Base-by-base conservation (phyloP, 2,329 filamentous ascomycete species). In the Claviceps digitariae region DNA sequence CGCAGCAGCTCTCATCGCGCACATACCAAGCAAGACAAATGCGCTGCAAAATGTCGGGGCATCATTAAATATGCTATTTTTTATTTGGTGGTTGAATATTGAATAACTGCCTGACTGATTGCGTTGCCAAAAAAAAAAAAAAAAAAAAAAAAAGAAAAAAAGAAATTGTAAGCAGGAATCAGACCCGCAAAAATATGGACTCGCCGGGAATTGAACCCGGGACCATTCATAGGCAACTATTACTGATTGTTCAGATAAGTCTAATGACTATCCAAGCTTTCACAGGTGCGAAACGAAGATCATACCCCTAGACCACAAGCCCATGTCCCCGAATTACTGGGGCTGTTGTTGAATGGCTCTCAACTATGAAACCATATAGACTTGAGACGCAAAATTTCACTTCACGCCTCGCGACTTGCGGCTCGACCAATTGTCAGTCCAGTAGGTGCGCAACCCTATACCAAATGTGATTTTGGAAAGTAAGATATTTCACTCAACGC, bases 271-370 rank as follows among this genome's bases (percentile, higher is more conserved):
- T 45, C 38, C 31, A 9, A 48, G 15, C 45, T 48, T 54, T 52
- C 50, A 54, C 53, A 54, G 53, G 53, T 54, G 53, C 53, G 53
- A 54, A 54, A 54, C 53, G 53, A 54, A 54, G 53, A 54, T 54
- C 53, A 54, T 54, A 54, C 53, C 53, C 53, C 53, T 54, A 54
- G 53, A 54, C 53, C 53, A 54, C 53, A 54, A 52, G 53, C 53
- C 53, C 53, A 45, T 34, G 5, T 23, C 38, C 17, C 12, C 2
- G 23, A 4, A 2, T 7, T 34, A 27, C n/a, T n/a, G 48, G 36
- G 10, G 36, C 23, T 43, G 15, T 2, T 6, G 36, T 51, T 51
- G 50, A 31, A 2, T 0, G 2, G 0, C 1, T 0, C 0, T 0
- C 0, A 51, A 9, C 6, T 51, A 31, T 45, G 13, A 0, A 2